A percentile compares a stretch with the other conserved stretches of the same genome.
Conservation (phyloP, 345 rosid species). For the Pugionium dolabratum region DNA sequence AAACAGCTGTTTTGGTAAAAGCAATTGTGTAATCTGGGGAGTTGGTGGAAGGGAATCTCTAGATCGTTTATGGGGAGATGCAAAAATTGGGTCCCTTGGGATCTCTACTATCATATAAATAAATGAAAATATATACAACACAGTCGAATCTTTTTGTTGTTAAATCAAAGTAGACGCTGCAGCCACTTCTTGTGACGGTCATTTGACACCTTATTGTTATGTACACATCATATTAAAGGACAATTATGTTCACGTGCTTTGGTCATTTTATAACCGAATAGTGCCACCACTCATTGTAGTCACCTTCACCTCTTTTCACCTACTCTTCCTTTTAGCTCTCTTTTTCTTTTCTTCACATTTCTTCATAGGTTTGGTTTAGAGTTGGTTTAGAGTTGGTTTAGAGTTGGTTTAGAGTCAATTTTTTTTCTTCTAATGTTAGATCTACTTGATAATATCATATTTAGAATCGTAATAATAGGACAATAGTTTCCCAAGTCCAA, state of each 20-base stretch:
- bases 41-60: conserved; percentile 38
- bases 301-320: conserved; percentile 28
- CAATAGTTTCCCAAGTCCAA: too few species aligned
- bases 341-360: neutral
- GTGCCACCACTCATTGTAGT: conserved; percentile 18
- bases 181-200: conserved; percentile 15
- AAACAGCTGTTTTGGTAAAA: neutral
- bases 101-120: conserved; percentile 19
- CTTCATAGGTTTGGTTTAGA: neutral
- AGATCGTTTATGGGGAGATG: conserved; percentile 31
- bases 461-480: too few species aligned
- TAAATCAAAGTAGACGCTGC: neutral
- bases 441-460: too few species aligned
- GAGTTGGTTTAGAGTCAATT: too few species aligned
- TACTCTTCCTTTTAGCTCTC: neutral
- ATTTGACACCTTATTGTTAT: neutral
- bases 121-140: neutral
- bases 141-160: conserved; percentile 18
- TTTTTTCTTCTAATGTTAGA: too few species aligned
- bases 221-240: conserved; percentile 22
- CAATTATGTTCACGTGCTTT: conserved; percentile 35
- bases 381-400: neutral
- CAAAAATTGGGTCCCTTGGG: conserved; percentile 27
- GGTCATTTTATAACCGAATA: conserved; percentile 2
- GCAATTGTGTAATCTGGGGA: neutral